Base-by-base conservation (phyloP, 73 alveolate genomes). In the Stentor roeselii region DNA sequence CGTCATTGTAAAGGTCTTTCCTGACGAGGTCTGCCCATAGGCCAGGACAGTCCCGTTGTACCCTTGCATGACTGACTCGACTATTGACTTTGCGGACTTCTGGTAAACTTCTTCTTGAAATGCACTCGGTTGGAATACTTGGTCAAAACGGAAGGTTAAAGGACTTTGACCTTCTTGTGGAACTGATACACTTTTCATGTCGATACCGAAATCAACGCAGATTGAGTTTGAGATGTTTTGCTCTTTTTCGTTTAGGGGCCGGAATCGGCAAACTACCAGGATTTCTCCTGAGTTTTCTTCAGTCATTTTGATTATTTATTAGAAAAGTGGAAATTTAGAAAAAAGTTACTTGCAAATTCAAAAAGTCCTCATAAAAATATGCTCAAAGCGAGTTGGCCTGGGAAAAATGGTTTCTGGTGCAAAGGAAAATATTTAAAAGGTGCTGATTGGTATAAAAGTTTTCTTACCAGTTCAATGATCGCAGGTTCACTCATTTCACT, bases 1-100 rank as follows among this genome's bases (percentile, higher is more conserved):
- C 80, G 95, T 98, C 99, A 97, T 97, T 4, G 99, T 95, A 86
- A 90, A 92, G 27, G 99, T 95, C 83, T 97, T 97, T 41, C 99
- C 99, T 75, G 97, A 88, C 31, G 98, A 97, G 31, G 99, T 97
- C 87, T 97, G 92, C 32, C 99, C 99, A 88, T 97, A 97, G 36
- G 98, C 97, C 87, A 97, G 95, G 3, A 97, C 91, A 1, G 99
- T 97, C 3, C 98, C 98, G 88, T 95, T 97, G 88, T 88, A 97
- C 35, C 99, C 99, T 75, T 91, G 92, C 88, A 97, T 86, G 74
- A 95, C 95, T 58, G 97, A 95, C 84, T 88, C 91, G 11, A 95
- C 96, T 6, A 94, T 93, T 67, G 97, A 98, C 83, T 90, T 82
- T 0, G 95, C 99, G 15, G 95, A 90, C 37, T 83, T 87, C 37